Base-by-base conservation (phyloP, 1,139 yeast genomes). In the Yamadazyma atmosphaerica region DNA sequence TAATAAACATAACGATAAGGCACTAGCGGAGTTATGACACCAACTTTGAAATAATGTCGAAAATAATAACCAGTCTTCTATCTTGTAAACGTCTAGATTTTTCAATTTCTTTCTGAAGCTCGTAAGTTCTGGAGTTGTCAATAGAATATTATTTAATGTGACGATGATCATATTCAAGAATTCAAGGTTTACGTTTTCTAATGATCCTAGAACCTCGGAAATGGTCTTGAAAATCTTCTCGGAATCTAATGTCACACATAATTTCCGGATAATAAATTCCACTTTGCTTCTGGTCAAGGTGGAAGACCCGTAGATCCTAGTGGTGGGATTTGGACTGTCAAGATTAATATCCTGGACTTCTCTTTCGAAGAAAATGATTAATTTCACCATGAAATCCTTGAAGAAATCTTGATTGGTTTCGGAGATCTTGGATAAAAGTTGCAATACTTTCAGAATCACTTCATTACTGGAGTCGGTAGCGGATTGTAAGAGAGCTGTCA, bases 1-100 rank as follows among this genome's bases (percentile, higher is more conserved):
- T 21, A 92, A 68, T 33, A 94, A 69, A 52, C 98, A 90, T 25
- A 94, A 69, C 0, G 96, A 83, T 32, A 94, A 68, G 0, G 92
- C 88, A 18, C 97, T 92, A 0, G 95, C 89, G 0, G 96, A 82
- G 56, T 89, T 90, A 48, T 86, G 86, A 51, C 96, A 83, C 98
- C 98, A 94, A 41, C 95, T 83, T 53, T 79, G 82, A 63, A 92
- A 94, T 39, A 94, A 68, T 0, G 83, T 72, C 13, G 86, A 76
- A 59, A 94, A 94, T 37, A 90, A 69, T 22, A 73, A 62, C 71
- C 85, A 81, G 41, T 89, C 96, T 34, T 82, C 86, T 6, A 63
- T 43, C 40, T 67, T 68, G 39, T 73, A 70, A 3, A 63, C 58
- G 38, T 72, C 78, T 32, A 74, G 58, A 37, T 56, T 66, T 44